Evolutionary conservation across 164 flowering plant species (phyloP), one percentile per base, ranked within the genome.

Genomic region (Annona cherimola): DNA sequence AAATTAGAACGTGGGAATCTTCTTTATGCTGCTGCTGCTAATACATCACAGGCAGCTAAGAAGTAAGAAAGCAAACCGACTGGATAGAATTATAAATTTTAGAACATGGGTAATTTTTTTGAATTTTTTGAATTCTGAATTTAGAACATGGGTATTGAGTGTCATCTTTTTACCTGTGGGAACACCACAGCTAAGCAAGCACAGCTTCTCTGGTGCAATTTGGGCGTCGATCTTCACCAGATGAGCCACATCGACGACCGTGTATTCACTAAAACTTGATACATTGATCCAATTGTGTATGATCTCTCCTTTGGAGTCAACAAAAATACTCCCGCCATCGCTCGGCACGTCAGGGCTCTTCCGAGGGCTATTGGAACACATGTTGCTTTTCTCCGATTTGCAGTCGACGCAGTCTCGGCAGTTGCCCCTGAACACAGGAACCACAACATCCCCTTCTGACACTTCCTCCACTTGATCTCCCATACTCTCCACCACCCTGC

Each of bases 171-270:
- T 68, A 86, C 91, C 92, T 0, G 91, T 87, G 5, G 93, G 69
- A 1, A 87, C 86, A 4, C 93, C 90, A 65, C 93, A 89, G 55
- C 96, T 81, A 39, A 90, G 88, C 79, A 90, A 64, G 73, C 87
- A 85, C 3, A 89, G 90, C 72, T 79, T 86, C 14, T 88, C 91
- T 1, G 76, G 61, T 4, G 88, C 82, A 12, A 87, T 74, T 0
- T 76, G 67, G 5, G 67, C 59, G 45, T 18, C 63, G 19, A 86
- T 79, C 69, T 86, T 86, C 4, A 82, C 89, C 2, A 87, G 46
- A 66, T 86, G 71, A 0, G 76, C 67, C 1, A 85, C 68, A 43
- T 90, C 93, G 64, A 89, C 86, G 35, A 90, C 93, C 0, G 91
- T 89, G 63, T 85, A 88, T 77, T 89, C 86, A 2, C 79, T 19